Base-by-base conservation (phyloP, 2,329 filamentous ascomycete genomes). In the Trichoderma afroharzianum region DNA sequence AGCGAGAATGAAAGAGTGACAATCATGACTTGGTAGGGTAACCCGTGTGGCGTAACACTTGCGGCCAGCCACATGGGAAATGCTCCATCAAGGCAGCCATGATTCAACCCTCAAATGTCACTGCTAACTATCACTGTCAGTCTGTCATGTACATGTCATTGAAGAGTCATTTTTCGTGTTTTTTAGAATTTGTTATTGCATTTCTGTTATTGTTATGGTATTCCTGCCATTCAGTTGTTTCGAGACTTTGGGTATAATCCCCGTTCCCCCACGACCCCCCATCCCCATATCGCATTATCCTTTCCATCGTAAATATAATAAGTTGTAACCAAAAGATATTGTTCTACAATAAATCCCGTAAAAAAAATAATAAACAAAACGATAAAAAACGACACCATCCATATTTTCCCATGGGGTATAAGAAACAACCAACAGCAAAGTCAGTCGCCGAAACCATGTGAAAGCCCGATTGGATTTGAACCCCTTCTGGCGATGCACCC, bases 141-240 rank as follows among this genome's bases (percentile, higher is more conserved):
- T 26, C 8, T 58, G 55, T 30, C 26, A 58, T 7, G 30, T 21
- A 28, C 63, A 43, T 67, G 50, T 39, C 64, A 68, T 24, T 32
- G 6, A 14, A n/a, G 30, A 55, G 30, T 57, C 63, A 57, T 28
- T 26, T 26, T 39, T 9, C 8, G 3, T 18, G 15, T 21, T 24
- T n/a, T n/a, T 26, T 6, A 32, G 9, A 21, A n/a, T 39, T 43
- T 28, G 18, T 33, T 30, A 55, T 30, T 9, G 39, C 39, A 43
- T 30, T 36, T 67, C 21, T 67, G 55, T 63, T 50, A 43, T 71
- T 71, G 63, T 79, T 79, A 79, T 80, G 79, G 78, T 80, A 80
- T 80, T 80, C 73, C 77, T 80, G 78, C 79, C 78, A 79, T 80
- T 80, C 79, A 80, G 79, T 79, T 70, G 39, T 47, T 68, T 15